Evolutionary conservation across 2,329 filamentous ascomycete species (phyloP), one percentile per base, ranked within the genome.

Genomic region (Cordyceps cicadae): DNA sequence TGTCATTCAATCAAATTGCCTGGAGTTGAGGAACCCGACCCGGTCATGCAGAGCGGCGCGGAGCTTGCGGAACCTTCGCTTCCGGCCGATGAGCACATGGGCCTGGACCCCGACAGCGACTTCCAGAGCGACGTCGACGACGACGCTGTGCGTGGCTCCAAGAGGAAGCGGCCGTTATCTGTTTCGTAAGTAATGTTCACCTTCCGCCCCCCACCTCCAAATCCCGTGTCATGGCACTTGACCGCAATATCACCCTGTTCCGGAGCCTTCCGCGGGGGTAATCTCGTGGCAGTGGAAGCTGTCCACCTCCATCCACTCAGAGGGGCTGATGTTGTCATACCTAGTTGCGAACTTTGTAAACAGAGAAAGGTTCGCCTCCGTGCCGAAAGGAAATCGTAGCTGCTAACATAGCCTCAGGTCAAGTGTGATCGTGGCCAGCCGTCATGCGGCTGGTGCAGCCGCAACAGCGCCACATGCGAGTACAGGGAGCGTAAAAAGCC

Each of bases 341-440:
- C 69, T 72, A 87, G 85, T 68, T 87, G 89, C 70, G 89, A 92
- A 74, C 80, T 89, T 56, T 91, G 89, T 77, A 92, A 92, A 74
- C 86, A 89, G 72, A 79, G 89, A 76, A 93, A 92, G 79, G 88
- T 90, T 74, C 60, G 41, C 24, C 24, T 9, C 37, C 41, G 15
- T 12, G 14, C n/a, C 19, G 6, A 41, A 8, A 45, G 7, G 17
- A 48, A 34, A 54, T 43, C 17, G 67, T 59, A 69, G 62, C 26
- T 11, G 45, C 59, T 56, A 56, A 61, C 56, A 15, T 14, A 9
- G n/a, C 2, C 19, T 26, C 67, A 86, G 84, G 85, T 88, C 32
- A 88, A 88, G 80, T 89, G 87, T 72, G 88, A 92, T 73, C 83
- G 89, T 41, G 86, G 85, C 5, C 87, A 90, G 67, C 89, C 89